Percentiles rank a stretch among this genome's conserved stretches.
These are phyloP conservation scores for Syncephalastrum monosporum DNA, from an alignment of 371 early-diverging fungal genomes.

Conservation along the genomic window DNA sequence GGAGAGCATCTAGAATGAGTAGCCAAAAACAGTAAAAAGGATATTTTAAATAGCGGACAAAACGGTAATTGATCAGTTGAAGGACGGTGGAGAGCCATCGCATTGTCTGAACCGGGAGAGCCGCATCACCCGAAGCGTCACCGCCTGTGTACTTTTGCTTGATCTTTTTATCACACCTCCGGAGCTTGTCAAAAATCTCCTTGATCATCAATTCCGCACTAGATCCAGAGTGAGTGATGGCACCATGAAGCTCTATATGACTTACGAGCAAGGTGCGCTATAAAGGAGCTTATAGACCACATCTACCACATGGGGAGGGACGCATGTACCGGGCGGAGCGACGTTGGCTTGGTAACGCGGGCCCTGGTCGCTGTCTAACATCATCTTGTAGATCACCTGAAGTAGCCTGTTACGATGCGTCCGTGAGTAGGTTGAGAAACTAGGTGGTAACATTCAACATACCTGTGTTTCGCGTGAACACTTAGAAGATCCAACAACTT, in stretches of 20 bases:
- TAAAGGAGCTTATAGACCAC: constrained; percentile 75
- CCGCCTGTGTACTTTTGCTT: constrained; percentile 33
- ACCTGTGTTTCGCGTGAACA: constrained; percentile 69
- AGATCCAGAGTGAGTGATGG: neutral
- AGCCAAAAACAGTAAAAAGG: constrained; percentile 17
- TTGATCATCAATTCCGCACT: constrained; percentile 72
- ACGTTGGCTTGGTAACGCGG: constrained; percentile 60
- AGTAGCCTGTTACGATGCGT: constrained; percentile 40
- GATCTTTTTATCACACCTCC: constrained; percentile 64
- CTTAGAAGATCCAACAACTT: constrained; percentile 70
- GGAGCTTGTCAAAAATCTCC: constrained; percentile 72
- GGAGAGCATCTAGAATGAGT: neutral
- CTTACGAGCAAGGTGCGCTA: constrained; percentile 78
- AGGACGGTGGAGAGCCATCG: constrained; percentile 78
- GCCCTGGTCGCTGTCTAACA: constrained; percentile 70
- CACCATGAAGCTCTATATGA: neutral
- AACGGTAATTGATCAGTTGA: constrained; percentile 75
- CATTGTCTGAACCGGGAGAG: constrained; percentile 53
- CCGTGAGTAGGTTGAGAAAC: too few species aligned
- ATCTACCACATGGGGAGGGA: constrained; percentile 77
- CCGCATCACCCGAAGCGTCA: constrained; percentile 6
- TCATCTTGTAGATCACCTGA: constrained; percentile 80
- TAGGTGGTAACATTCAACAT: neutral
- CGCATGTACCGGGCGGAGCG: constrained; percentile 49
- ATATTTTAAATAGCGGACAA: constrained; percentile 51